Percentiles rank a stretch among this genome's conserved stretches.
Evolutionary conservation across 768 basidiomycete genomes (phyloP).

Genomic region (Macrolepiota albuminosa): DNA sequence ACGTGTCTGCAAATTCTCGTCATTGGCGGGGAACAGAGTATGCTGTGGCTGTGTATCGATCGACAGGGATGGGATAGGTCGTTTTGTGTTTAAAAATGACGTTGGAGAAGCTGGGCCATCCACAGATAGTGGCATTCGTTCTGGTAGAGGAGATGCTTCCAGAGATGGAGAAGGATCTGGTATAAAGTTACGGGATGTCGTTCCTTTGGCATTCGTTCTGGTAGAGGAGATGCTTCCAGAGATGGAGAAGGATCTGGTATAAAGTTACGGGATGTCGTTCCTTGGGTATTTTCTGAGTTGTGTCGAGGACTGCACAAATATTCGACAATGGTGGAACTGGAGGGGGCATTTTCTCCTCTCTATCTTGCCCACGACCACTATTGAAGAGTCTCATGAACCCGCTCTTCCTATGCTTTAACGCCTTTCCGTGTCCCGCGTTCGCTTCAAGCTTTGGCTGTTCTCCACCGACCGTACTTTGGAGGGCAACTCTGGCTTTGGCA

Average conservation of each 20-base stretch:
- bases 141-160: constrained; percentile 11
- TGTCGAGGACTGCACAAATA: constrained; percentile 26
- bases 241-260: constrained; percentile 37
- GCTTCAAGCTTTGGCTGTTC: constrained; percentile 35
- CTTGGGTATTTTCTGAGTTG: constrained; percentile 17
- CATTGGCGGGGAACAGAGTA: constrained; percentile 18
- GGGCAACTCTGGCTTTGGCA: constrained; percentile 43
- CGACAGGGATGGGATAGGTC: constrained; percentile 34
- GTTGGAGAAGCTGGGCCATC: background rate
- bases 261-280: constrained; percentile 33
- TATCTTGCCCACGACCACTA: constrained; percentile 42
- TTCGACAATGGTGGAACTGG: constrained; percentile 53
- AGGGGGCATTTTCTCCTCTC: constrained; percentile 44
- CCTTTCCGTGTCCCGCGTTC: constrained; percentile 33
- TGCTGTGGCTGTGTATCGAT: constrained; percentile 33
- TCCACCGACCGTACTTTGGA: constrained; percentile 37
- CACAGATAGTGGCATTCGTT: constrained; percentile 6
- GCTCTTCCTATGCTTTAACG: constrained; percentile 73
- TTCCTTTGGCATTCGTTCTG: constrained; percentile 20
- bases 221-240: constrained; percentile 14
- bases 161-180: constrained; percentile 35
- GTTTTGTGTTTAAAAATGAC: constrained; percentile 26
- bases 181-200: constrained; percentile 35
- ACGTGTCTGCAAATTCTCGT: constrained; percentile 20
- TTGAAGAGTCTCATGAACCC: constrained; percentile 79